Percentiles rank a stretch among this genome's conserved stretches.
Conservation (phyloP, 164 flowering plant species). For the Sedum album region DNA sequence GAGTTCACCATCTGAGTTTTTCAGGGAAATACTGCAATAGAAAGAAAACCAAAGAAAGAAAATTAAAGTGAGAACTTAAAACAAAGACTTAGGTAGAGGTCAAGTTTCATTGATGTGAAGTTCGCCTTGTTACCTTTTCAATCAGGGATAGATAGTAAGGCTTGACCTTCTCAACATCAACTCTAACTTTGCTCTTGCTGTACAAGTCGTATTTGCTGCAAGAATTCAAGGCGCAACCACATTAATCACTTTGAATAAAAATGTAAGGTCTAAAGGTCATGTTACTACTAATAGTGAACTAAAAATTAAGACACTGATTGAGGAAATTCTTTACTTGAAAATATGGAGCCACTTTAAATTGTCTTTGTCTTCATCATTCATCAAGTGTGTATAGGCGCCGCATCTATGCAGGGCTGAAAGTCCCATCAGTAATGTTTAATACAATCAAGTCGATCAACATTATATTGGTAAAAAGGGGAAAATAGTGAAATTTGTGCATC, state of each 20-base stretch:
- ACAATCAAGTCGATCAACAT: neutral
- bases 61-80: no score
- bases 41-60: neutral
- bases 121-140: no score
- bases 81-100: no score
- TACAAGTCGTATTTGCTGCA: slow-evolving; percentile 42
- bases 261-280: neutral
- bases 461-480: no score
- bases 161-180: slow-evolving; percentile 32
- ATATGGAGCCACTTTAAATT: slow-evolving; percentile 61
- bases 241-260: neutral
- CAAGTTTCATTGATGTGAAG: no score
- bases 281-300: no score
- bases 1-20: slow-evolving; percentile 29
- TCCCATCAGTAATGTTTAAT: slow-evolving; percentile 1
- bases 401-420: slow-evolving; percentile 38
- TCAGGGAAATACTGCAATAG: slow-evolving; percentile 32
- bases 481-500: neutral
- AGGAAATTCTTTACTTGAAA: slow-evolving; percentile 35
- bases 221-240: no score
- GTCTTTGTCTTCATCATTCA: slow-evolving; percentile 62
- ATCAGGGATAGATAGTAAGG: no score
- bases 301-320: neutral
- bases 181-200: slow-evolving; percentile 41
- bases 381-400: slow-evolving; percentile 52